A percentile compares a stretch with the other conserved stretches of the same genome.
Evolutionary conservation across 2,329 filamentous ascomycete species (phyloP).

Genomic region (Hymenoscyphus linearis): DNA sequence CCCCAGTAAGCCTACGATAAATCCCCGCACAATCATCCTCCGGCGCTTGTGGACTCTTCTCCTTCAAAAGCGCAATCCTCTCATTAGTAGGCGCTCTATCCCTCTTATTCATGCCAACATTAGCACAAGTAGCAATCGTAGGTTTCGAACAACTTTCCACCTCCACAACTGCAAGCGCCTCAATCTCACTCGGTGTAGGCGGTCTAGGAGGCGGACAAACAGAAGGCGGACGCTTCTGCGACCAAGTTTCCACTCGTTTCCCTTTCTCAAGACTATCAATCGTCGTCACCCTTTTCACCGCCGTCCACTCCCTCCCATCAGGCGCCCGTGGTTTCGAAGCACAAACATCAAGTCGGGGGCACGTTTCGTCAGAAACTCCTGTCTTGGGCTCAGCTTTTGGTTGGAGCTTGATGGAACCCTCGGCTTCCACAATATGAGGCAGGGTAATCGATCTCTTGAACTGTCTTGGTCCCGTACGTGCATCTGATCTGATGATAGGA

Average conservation of each 20-base stretch:
- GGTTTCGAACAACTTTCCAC: neutral
- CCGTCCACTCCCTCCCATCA: slow-evolving; percentile 4
- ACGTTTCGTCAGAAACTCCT: neutral
- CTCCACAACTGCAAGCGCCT: neutral
- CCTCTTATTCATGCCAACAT: neutral
- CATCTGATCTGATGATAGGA: slow-evolving; percentile 1
- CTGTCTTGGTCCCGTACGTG: neutral
- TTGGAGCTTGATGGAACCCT: slow-evolving; percentile 3
- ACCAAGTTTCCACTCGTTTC: slow-evolving; percentile 6
- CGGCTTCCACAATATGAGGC: neutral
- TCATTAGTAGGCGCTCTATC: slow-evolving; percentile 6
- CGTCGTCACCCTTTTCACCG: slow-evolving; percentile 15
- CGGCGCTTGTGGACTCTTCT: slow-evolving; percentile 9
- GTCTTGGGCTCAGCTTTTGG: slow-evolving; percentile 4
- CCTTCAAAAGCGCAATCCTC: slow-evolving; percentile 8
- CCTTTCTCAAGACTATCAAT: slow-evolving; percentile 21
- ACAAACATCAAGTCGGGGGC: slow-evolving; percentile 1
- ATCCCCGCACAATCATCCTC: slow-evolving; percentile 14
- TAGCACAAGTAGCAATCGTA: neutral
- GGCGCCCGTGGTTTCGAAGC: slow-evolving; percentile 11
- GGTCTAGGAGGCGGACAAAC: slow-evolving; percentile 15
- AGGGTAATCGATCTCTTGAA: neutral
- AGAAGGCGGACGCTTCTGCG: slow-evolving; percentile 17
- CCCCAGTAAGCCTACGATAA: slow-evolving; percentile 14
- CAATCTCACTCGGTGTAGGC: slow-evolving; percentile 4